Evolutionary conservation across 352 stramenopile species (phyloP), one percentile per base, ranked within the genome.

Genomic region (Pythium myriotylum): DNA sequence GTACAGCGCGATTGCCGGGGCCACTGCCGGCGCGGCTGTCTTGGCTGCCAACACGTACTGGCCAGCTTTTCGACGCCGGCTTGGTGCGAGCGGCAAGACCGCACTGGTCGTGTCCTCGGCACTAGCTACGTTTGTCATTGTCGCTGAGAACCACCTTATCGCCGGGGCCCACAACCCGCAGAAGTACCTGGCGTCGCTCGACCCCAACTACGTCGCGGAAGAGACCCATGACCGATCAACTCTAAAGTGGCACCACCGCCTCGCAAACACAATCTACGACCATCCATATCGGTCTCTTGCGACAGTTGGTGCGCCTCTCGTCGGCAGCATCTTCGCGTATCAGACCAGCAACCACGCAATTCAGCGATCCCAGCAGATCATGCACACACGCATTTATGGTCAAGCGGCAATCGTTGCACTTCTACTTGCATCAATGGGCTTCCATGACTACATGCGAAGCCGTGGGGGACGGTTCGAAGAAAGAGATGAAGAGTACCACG

Each of bases 311-410:
- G 69, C 65, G 13, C 84, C 84, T 7, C 54, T 91, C 14, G 84
- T 93, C 0, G 81, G 78, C n/a, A 65, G 79, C 48, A 93, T 93
- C 60, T 91, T 83, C 67, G 56, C 69, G 22, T 79, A 76, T 48
- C 84, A 93, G 72, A 68, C 74, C 54, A 59, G 76, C 49, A 91
- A 93, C 70, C 79, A 73, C 62, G 72, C 69, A 39, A 84, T 93
- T 59, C 72, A 74, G 33, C 45, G 67, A 3, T 91, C 84, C 58
- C 84, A 93, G 72, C 77, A 90, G 81, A 83, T 93, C 62, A 93
- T 93, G 84, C 76, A 91, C 71, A 89, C 84, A 45, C 81, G 84
- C 54, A 88, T 93, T 59, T 93, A 93, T 67, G 81, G 84, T 47
- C 84, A 93, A 49, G 73, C 65, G 17, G 64, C 78, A 0, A 72